Percentiles rank a stretch among this genome's conserved stretches.
These are phyloP conservation scores for Coleophoma eucalyptorum DNA, from an alignment of 2,329 filamentous ascomycete genomes.

Conservation along the genomic window DNA sequence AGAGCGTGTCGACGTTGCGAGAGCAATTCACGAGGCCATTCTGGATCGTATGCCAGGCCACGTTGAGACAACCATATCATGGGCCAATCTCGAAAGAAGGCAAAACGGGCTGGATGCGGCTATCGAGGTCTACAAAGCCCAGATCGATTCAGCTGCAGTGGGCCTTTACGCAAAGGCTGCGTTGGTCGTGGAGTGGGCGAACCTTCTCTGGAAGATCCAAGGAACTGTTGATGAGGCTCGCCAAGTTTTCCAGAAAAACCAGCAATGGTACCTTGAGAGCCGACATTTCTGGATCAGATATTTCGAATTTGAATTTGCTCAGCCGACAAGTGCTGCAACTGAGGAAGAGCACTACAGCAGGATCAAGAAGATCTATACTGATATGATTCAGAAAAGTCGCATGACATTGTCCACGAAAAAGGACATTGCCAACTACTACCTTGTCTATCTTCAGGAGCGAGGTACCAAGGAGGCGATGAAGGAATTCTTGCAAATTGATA, in stretches of 20 bases:
- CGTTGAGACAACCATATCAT: constrained; percentile 81
- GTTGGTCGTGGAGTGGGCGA: constrained; percentile 84
- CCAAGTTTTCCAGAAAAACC: constrained; percentile 76
- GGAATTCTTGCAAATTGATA: constrained; percentile 78
- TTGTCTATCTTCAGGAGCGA: constrained; percentile 78
- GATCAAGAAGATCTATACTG: constrained; percentile 77
- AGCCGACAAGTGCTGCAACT: constrained; percentile 63
- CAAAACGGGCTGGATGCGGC: constrained; percentile 81
- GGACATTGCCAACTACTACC: constrained; percentile 73
- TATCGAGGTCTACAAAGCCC: constrained; percentile 75
- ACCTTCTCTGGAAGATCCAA: constrained; percentile 82
- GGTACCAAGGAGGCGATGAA: constrained; percentile 82
- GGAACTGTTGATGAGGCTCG: constrained; percentile 78
- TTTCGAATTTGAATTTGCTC: constrained; percentile 83
- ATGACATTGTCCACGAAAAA: constrained; percentile 66
- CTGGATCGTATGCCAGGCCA: constrained; percentile 74
- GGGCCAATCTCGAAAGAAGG: constrained; percentile 82
- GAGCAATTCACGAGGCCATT: constrained; percentile 81
- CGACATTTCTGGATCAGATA: constrained; percentile 87
- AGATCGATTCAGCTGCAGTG: constrained; percentile 69
- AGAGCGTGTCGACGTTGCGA: constrained; percentile 71
- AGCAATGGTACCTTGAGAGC: constrained; percentile 81
- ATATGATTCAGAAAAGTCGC: constrained; percentile 69
- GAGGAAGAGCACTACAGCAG: constrained; percentile 65
- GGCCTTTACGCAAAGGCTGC: constrained; percentile 81